phyloP scores from a whole-genome alignment of 148 eudicot species.

The Dysphania ambrosioides region DNA sequence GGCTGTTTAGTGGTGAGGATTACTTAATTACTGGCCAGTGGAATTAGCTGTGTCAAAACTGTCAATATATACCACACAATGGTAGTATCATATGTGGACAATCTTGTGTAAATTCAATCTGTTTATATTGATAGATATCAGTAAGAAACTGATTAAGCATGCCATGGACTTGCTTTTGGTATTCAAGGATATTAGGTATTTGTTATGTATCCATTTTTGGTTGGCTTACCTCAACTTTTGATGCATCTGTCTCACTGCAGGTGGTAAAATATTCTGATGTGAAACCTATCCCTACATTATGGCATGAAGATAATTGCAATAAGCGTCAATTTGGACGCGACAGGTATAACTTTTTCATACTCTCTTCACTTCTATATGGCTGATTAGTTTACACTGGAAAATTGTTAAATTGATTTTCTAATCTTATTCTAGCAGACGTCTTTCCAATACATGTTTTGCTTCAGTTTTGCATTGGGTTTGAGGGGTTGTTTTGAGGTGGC shows the following conservation, averaged over 20 bases:
- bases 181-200: not conserved
- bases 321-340: conserved; percentile 56
- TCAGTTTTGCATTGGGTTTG: not conserved
- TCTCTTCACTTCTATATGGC: not conserved
- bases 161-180: not conserved
- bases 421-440: not conserved
- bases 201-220: conserved; percentile 6
- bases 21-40: not conserved
- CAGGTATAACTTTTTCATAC: conserved; percentile 38
- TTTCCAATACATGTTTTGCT: not conserved
- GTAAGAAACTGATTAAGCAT: not conserved
- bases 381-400: not conserved
- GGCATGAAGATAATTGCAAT: conserved; percentile 84
- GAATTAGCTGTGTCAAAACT: not conserved
- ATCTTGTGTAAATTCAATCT: not conserved
- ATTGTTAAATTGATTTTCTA: not conserved
- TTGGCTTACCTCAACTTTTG: not conserved
- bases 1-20: not conserved
- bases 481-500: not conserved
- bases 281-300: conserved; percentile 77
- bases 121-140: not conserved
- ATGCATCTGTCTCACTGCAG: conserved; percentile 35
- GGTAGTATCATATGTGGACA: not conserved
- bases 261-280: conserved; percentile 58
- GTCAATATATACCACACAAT: not conserved